phyloP scores from a whole-genome alignment of 116 monocot species.

The Cymodocea nodosa region DNA sequence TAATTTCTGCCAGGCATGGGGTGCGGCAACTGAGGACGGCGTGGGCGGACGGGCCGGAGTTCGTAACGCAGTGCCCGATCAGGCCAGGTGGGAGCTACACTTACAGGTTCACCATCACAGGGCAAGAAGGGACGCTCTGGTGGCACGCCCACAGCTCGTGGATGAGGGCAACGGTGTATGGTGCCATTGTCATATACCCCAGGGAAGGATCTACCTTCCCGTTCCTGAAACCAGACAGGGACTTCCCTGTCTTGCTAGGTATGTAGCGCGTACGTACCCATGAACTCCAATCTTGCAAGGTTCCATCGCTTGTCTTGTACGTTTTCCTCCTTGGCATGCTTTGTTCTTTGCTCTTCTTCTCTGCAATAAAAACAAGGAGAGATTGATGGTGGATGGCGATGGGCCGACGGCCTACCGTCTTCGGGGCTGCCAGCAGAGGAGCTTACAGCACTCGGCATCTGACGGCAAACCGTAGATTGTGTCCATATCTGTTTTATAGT shows the following conservation, averaged over 20 bases:
- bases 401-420: too few species aligned
- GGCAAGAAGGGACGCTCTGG: constrained; percentile 45
- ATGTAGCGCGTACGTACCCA: background rate
- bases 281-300: too few species aligned
- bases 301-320: too few species aligned
- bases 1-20: constrained; percentile 15
- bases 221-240: constrained; percentile 22
- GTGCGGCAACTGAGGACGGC: constrained; percentile 33
- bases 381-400: too few species aligned
- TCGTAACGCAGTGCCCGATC: constrained; percentile 72
- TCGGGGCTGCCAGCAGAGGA: too few species aligned
- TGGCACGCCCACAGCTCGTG: constrained; percentile 17
- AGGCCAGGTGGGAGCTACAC: constrained; percentile 40
- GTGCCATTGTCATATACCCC: constrained; percentile 21
- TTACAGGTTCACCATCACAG: constrained; percentile 39
- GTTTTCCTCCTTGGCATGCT: too few species aligned
- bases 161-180: constrained; percentile 19
- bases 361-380: too few species aligned
- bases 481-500: too few species aligned
- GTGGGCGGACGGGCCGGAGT: constrained; percentile 61
- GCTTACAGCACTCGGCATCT: too few species aligned
- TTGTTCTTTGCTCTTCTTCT: too few species aligned
- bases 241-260: constrained; percentile 5
- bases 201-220: constrained; percentile 16
- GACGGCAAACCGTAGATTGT: too few species aligned